Evolutionary conservation across 2,329 filamentous ascomycete genomes (phyloP).

Genomic region (Teratosphaeria viscida): DNA sequence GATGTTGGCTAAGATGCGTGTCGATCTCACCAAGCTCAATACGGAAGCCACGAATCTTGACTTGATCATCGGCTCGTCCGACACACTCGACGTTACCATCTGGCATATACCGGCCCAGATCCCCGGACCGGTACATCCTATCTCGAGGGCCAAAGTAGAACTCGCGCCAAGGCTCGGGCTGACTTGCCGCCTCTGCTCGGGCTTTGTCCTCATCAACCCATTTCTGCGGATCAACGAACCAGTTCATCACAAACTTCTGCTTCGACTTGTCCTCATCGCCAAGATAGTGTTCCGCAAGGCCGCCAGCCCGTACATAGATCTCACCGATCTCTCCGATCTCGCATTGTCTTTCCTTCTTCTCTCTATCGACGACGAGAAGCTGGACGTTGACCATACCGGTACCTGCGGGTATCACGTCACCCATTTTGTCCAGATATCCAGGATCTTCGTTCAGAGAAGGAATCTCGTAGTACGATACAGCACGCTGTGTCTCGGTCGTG

Average conservation of each 20-base stretch:
- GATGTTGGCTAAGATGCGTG: conserved; percentile 63
- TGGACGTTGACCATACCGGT: conserved; percentile 84
- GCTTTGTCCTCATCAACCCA: conserved; percentile 58
- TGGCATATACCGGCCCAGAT: conserved; percentile 65
- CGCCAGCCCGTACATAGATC: conserved; percentile 70
- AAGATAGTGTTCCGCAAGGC: conserved; percentile 73
- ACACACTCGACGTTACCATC: conserved; percentile 66
- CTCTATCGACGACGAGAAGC: conserved; percentile 68
- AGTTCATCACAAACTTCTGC: conserved; percentile 72
- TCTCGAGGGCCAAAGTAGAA: conserved; percentile 76
- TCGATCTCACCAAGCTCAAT: conserved; percentile 95
- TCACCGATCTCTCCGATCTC: conserved; percentile 74
- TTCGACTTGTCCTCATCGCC: conserved; percentile 52
- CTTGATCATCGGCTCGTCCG: conserved; percentile 75
- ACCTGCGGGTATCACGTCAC: conserved; percentile 72
- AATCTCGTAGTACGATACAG: conserved; percentile 75
- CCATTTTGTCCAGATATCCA: conserved; percentile 51
- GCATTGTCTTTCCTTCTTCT: conserved; percentile 58
- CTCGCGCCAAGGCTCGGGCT: conserved; percentile 61
- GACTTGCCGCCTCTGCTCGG: conserved; percentile 34
- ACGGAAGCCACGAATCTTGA: conserved; percentile 92
- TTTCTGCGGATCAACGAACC: conserved; percentile 66
- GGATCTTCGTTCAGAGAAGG: conserved; percentile 55
- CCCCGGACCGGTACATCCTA: conserved; percentile 76
- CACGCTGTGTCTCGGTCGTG: conserved; percentile 72